Percentiles rank a stretch among this genome's conserved stretches.
These are phyloP conservation scores for Pyrenochaeta sp. DNA, from an alignment of 2,329 filamentous ascomycete genomes.

Conservation along the genomic window DNA sequence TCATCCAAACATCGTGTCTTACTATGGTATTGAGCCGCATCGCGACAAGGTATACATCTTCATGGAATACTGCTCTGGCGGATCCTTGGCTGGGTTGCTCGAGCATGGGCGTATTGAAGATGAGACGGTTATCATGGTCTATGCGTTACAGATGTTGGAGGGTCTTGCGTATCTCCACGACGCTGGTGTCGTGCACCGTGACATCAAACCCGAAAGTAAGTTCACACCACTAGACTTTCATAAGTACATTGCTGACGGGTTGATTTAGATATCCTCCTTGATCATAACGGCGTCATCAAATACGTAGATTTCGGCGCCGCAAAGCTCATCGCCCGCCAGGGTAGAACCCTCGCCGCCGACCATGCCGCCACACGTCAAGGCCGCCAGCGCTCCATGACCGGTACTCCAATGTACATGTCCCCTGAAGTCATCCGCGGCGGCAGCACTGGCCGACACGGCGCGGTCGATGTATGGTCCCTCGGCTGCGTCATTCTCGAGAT, in stretches of 20 bases:
- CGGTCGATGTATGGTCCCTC: slow-evolving; percentile 94
- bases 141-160: slow-evolving; percentile 91
- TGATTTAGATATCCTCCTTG: slow-evolving; percentile 82
- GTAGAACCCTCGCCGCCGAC: slow-evolving; percentile 80
- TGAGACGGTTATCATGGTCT: slow-evolving; percentile 97
- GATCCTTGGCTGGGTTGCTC: slow-evolving; percentile 85
- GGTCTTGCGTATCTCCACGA: slow-evolving; percentile 94
- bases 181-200: slow-evolving; percentile 89
- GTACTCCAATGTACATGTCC: slow-evolving; percentile 99
- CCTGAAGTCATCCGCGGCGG: slow-evolving; percentile 95
- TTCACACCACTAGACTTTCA: slow-evolving; percentile 28
- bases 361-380: slow-evolving; percentile 60
- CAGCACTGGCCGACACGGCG: slow-evolving; percentile 76
- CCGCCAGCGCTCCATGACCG: slow-evolving; percentile 88
- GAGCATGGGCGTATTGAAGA: slow-evolving; percentile 98
- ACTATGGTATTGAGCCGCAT: slow-evolving; percentile 97
- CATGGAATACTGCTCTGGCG: slow-evolving; percentile 98
- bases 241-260: slow-evolving; percentile 52
- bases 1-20: slow-evolving; percentile 96
- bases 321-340: slow-evolving; percentile 94
- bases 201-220: slow-evolving; percentile 97
- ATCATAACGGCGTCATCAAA: slow-evolving; percentile 98
- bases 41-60: slow-evolving; percentile 99
- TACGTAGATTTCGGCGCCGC: slow-evolving; percentile 98
- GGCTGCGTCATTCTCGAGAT: slow-evolving; percentile 98